Evolutionary conservation across 2,329 filamentous ascomycete species (phyloP), one percentile per base, ranked within the genome.

Genomic region (Aspergillus luchuensis): DNA sequence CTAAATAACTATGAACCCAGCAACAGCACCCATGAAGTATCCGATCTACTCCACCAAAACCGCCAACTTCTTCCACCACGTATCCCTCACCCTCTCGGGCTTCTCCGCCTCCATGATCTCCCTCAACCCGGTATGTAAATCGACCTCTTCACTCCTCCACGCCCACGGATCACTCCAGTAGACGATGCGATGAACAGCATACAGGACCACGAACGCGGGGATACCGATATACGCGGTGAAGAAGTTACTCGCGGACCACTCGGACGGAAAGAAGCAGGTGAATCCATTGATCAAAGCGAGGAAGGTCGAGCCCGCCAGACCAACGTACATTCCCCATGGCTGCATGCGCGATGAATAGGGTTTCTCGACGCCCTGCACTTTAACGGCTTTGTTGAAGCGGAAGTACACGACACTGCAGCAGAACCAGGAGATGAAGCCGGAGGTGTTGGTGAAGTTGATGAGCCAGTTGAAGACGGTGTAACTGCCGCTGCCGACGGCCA

Each of bases 261-360:
- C 80, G 7, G 80, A 77, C 0, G 86, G 85, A 72, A 89, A 89
- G 72, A 94, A 93, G 13, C 89, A 84, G 38, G 87, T 84, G 75
- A 92, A 94, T 1, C 90, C 91, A 68, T 91, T 91, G 66, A 91
- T 88, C 3, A 93, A 75, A 1, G 83, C 85, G n/a, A 93, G 79
- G 56, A 91, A 83, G 23, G 86, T 71, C 1, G 70, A 69, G 8
- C 72, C 72, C 15, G 83, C 71, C 1, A 91, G 81, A 8, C 83
- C 81, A 57, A 84, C 76, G 69, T 82, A 91, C 0, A 89, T 84
- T 2, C 85, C 86, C 69, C 88, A 92, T 0, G 90, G 86, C 67
- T 88, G 86, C 5, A 87, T 66, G 21, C 70, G 69, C n/a, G 81
- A 84, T 28, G 74, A 74, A 66, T 85, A 88, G 0, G 86, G 84